These are phyloP conservation scores for Mucor circinelloides DNA, from an alignment of 371 early-diverging fungal genomes.

Conservation along the genomic window DNA sequence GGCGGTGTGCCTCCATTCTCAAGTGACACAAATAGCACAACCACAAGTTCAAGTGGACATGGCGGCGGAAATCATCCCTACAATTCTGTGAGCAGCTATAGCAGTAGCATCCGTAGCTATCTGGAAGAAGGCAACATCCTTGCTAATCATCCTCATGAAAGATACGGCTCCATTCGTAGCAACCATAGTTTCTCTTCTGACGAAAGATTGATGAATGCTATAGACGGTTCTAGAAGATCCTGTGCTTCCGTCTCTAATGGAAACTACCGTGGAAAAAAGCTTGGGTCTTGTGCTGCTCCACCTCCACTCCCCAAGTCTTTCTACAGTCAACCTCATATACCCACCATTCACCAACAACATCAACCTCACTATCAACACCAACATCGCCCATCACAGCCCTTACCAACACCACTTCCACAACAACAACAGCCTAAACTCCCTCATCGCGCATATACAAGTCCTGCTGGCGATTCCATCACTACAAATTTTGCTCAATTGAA, in stretches of 20 bases:
- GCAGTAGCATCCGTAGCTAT: slow-evolving; percentile 15
- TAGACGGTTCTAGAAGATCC: slow-evolving; percentile 13
- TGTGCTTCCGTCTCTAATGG: neutral
- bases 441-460: slow-evolving; percentile 4
- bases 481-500: slow-evolving; percentile 13
- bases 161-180: slow-evolving; percentile 1
- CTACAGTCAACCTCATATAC: neutral
- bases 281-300: neutral
- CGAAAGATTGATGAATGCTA: slow-evolving; percentile 11
- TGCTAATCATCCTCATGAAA: neutral
- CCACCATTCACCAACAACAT: neutral
- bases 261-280: neutral
- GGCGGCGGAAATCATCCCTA: neutral
- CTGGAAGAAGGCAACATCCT: slow-evolving; percentile 11
- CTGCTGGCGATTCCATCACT: neutral
- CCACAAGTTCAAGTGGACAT: neutral
- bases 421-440: neutral
- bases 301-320: neutral
- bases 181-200: slow-evolving; percentile 3
- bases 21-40: slow-evolving; percentile 3
- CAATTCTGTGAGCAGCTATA: slow-evolving; percentile 8
- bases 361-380: slow-evolving; percentile 2
- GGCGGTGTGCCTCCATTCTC: neutral
- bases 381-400: neutral
- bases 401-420: neutral